phyloP scores from a whole-genome alignment of 257 asterid species.

The Lantana camara region DNA sequence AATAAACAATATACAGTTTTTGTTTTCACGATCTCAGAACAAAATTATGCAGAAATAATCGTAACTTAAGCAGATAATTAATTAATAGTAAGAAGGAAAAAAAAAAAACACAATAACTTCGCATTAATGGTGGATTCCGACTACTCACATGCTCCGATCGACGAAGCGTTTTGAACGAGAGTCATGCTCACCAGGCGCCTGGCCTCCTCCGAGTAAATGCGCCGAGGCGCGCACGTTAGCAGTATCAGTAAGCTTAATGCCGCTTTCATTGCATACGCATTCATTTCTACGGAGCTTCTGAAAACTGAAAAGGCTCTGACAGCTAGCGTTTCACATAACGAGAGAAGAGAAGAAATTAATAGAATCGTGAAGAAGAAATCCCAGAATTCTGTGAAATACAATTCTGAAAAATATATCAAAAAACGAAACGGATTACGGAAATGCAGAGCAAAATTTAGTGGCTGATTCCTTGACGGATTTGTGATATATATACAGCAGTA shows the following conservation, averaged over 20 bases:
- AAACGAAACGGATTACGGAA: background rate
- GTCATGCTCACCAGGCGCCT: slow-evolving; percentile 57
- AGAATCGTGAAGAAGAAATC: background rate
- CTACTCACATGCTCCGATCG: slow-evolving; percentile 62
- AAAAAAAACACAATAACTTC: background rate
- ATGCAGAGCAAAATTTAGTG: background rate
- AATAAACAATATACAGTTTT: background rate
- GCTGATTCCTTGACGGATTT: background rate
- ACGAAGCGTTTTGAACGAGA: slow-evolving; percentile 60
- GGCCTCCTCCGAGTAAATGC: slow-evolving; percentile 34
- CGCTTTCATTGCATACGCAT: slow-evolving; percentile 20
- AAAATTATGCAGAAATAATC: background rate
- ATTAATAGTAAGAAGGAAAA: background rate
- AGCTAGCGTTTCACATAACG: background rate
- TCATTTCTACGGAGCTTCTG: slow-evolving; percentile 22
- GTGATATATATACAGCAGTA: background rate
- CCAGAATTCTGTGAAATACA: background rate
- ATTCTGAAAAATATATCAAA: background rate
- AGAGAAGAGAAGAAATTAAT: no score
- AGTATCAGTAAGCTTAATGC: slow-evolving; percentile 32
- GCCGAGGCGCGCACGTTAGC: slow-evolving; percentile 46
- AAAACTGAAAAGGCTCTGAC: background rate
- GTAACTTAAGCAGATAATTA: background rate
- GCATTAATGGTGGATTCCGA: slow-evolving; percentile 2
- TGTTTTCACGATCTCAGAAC: background rate